These are phyloP conservation scores for Papiliotrema flavescens DNA, from an alignment of 1,284 basidiomycete genomes.

Conservation along the genomic window DNA sequence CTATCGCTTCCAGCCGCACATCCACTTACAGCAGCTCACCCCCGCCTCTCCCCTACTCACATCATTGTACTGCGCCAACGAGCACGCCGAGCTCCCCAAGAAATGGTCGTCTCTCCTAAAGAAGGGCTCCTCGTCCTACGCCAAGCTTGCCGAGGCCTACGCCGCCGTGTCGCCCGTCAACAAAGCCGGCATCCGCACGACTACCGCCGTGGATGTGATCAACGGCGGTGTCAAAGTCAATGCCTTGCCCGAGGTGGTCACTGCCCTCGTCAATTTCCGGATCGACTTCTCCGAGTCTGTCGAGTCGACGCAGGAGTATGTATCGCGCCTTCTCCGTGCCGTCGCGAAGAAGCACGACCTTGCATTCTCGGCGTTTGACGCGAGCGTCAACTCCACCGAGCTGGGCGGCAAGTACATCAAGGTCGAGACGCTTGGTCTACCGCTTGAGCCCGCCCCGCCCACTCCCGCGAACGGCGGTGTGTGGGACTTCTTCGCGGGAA, in stretches of 20 bases:
- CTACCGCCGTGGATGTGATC: conserved; percentile 44
- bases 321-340: conserved; percentile 21
- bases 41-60: conserved; percentile 48
- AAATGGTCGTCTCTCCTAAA: conserved; percentile 33
- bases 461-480: conserved; percentile 37
- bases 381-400: conserved; percentile 5
- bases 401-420: conserved; percentile 24
- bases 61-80: conserved; percentile 49
- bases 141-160: conserved; percentile 40
- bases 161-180: conserved; percentile 22
- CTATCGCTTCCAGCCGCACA: not conserved
- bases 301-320: conserved; percentile 33
- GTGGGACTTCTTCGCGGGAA: conserved; percentile 48
- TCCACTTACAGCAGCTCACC: conserved; percentile 27
- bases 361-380: conserved; percentile 26
- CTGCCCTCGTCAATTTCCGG: conserved; percentile 42
- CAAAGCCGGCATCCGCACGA: conserved; percentile 35
- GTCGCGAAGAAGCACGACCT: conserved; percentile 36
- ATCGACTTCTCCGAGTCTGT: conserved; percentile 46
- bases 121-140: conserved; percentile 39
- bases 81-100: conserved; percentile 43
- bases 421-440: conserved; percentile 38
- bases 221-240: conserved; percentile 41
- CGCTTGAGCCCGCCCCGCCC: conserved; percentile 46
- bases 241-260: conserved; percentile 38